phyloP scores from a whole-genome alignment of 148 eudicot genomes.

The Heliosperma pusillum region DNA sequence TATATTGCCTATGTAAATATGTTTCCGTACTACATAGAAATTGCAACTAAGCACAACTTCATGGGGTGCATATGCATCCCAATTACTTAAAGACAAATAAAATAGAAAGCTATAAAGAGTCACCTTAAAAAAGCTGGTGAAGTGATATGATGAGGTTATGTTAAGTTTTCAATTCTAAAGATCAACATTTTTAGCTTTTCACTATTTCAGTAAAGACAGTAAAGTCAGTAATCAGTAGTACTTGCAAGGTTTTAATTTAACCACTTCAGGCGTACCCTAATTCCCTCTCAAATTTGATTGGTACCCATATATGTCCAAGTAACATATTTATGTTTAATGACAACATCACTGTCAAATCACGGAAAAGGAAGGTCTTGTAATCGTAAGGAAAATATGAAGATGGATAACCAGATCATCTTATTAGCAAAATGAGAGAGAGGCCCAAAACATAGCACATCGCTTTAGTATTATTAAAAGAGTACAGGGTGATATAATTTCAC shows the following conservation, averaged over 20 bases:
- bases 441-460: constrained; percentile 9
- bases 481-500: constrained; percentile 17
- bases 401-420: neutral
- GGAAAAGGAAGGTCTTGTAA: neutral
- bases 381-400: neutral
- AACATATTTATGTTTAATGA: neutral
- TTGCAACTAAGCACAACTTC: neutral
- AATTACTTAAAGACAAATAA: no score
- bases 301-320: constrained; percentile 1
- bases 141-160: no score
- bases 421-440: neutral
- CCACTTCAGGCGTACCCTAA: neutral
- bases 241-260: neutral
- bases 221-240: neutral
- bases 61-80: no score
- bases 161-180: no score
- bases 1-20: neutral
- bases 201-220: no score
- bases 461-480: constrained; percentile 17
- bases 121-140: no score
- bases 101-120: no score
- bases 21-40: neutral
- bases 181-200: no score
- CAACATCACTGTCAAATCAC: neutral
- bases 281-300: neutral